phyloP scores from a whole-genome alignment of 2,329 filamentous ascomycete species.

The Penicillium capsulatum region DNA sequence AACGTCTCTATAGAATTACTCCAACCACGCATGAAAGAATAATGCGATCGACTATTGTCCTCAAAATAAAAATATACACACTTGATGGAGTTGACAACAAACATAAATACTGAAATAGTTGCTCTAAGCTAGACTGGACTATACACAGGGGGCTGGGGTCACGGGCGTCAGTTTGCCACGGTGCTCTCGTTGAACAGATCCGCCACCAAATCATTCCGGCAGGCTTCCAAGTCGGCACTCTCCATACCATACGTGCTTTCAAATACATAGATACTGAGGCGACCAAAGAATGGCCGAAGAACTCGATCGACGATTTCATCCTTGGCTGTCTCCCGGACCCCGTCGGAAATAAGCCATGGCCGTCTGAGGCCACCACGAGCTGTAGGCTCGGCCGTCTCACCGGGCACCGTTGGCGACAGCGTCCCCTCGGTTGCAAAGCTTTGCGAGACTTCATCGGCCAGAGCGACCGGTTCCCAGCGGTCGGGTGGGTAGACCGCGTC shows the following conservation, averaged over 20 bases:
- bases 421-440: conserved; percentile 56
- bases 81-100: conserved; percentile 4
- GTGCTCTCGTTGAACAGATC: conserved; percentile 78
- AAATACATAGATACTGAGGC: conserved; percentile 88
- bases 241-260: conserved; percentile 89
- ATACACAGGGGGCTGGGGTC: conserved; percentile 9
- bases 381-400: conserved; percentile 28
- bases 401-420: conserved; percentile 22
- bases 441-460: conserved; percentile 81
- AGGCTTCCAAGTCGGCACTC: conserved; percentile 60
- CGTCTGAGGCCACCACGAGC: conserved; percentile 30
- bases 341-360: conserved; percentile 43
- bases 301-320: conserved; percentile 69
- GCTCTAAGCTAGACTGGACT: no score
- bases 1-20: conserved; percentile 3
- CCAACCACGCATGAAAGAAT: no score
- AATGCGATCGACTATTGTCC: no score
- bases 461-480: conserved; percentile 64
- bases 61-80: neutral
- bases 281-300: conserved; percentile 81
- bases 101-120: neutral
- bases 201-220: conserved; percentile 60
- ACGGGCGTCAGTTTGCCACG: conserved; percentile 37
- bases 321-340: conserved; percentile 52
- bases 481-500: conserved; percentile 85